Percentiles rank a stretch among this genome's conserved stretches.
These are phyloP conservation scores for Punctularia strigosozonata DNA, from an alignment of 768 basidiomycete species.

Conservation along the genomic window DNA sequence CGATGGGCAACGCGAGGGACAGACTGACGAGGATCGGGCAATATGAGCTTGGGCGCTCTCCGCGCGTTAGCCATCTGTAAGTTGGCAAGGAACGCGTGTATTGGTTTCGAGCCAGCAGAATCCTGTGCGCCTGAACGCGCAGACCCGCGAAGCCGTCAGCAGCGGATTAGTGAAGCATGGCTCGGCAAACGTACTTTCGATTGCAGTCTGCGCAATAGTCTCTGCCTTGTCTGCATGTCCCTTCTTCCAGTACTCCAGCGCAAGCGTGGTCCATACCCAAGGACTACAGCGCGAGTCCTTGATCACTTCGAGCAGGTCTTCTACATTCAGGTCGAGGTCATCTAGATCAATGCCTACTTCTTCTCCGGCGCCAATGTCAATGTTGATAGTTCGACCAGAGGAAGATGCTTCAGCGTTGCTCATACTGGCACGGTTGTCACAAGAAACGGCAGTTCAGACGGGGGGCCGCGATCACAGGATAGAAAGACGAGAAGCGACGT, in stretches of 20 bases:
- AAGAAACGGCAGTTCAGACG: too few species aligned
- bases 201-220: conserved; percentile 55
- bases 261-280: conserved; percentile 72
- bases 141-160: not conserved
- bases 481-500: too few species aligned
- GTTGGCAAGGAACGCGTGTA: conserved; percentile 78
- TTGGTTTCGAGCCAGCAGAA: too few species aligned
- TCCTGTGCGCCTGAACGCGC: too few species aligned
- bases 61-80: conserved; percentile 72
- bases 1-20: too few species aligned
- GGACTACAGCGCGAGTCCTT: conserved; percentile 61
- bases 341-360: conserved; percentile 85
- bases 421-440: too few species aligned
- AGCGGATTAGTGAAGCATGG: not conserved
- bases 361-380: conserved; percentile 74
- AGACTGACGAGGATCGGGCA: conserved; percentile 62
- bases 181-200: conserved; percentile 41
- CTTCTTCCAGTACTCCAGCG: conserved; percentile 80
- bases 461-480: too few species aligned
- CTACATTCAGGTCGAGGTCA: conserved; percentile 67
- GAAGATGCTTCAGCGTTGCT: not conserved
- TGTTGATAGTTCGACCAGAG: conserved; percentile 40
- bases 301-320: conserved; percentile 64
- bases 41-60: conserved; percentile 70
- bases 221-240: conserved; percentile 69